phyloP scores from a whole-genome alignment of 176 grass and related monocot genomes.

The Oryza australiensis region DNA sequence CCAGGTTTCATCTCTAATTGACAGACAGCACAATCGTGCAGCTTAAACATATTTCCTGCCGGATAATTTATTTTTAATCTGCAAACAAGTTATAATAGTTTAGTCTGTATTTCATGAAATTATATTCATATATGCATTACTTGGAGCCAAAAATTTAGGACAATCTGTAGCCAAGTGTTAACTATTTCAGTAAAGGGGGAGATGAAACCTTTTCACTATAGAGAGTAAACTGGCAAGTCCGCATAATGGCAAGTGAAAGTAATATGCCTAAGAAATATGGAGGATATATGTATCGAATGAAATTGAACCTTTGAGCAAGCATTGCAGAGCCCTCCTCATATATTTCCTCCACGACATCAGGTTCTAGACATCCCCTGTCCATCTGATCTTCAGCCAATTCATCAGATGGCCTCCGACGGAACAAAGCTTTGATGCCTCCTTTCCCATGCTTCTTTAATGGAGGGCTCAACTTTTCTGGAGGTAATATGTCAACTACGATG shows the following conservation, averaged over 20 bases:
- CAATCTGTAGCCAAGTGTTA: not conserved
- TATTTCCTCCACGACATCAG: conserved; percentile 83
- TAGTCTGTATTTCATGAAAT: conserved; percentile 25
- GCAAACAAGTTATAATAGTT: conserved; percentile 27
- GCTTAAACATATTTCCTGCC: conserved; percentile 66
- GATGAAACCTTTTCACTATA: not conserved
- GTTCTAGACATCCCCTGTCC: conserved; percentile 67
- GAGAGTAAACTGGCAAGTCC: not conserved
- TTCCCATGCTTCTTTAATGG: conserved; percentile 76
- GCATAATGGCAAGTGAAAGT: not conserved
- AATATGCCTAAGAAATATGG: not conserved
- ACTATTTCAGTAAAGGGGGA: not conserved
- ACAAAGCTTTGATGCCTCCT: conserved; percentile 73
- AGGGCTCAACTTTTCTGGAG: conserved; percentile 77
- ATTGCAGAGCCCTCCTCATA: conserved; percentile 73
- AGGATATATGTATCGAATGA: not conserved
- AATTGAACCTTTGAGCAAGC: conserved; percentile 63
- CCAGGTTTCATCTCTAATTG: conserved; percentile 87
- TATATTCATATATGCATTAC: conserved; percentile 24
- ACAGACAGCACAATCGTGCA: conserved; percentile 85
- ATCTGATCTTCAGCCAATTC: conserved; percentile 67
- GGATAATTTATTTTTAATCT: conserved; percentile 71
- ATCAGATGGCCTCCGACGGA: conserved; percentile 66
- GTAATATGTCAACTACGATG: conserved; percentile 89
- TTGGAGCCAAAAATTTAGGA: not conserved